A percentile compares a stretch with the other conserved stretches of the same genome.
These are phyloP conservation scores for Rhododendron williamsianum DNA, from an alignment of 148 eudicot genomes.

Conservation along the genomic window DNA sequence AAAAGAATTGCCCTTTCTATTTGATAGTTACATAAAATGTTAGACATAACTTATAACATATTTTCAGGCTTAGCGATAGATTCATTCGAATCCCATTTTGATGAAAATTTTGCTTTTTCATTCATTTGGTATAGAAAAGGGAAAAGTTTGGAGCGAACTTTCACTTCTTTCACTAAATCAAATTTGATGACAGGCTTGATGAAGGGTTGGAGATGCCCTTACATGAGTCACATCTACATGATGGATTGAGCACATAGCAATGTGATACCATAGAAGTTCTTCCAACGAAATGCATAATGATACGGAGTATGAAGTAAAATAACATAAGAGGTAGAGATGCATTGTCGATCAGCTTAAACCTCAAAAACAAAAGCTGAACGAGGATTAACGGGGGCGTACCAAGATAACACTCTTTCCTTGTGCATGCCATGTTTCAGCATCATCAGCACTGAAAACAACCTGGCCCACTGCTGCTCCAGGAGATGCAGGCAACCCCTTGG, in stretches of 20 bases:
- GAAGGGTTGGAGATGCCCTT: background rate
- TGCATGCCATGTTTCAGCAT: conserved; percentile 93
- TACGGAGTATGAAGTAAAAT: background rate
- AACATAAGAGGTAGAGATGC: background rate
- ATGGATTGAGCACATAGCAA: background rate
- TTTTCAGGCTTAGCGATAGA: too few species aligned
- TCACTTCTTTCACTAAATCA: background rate
- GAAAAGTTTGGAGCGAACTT: background rate
- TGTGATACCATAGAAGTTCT: background rate
- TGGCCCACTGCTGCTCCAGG: conserved; percentile 99
- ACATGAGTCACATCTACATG: background rate
- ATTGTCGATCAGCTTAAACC: background rate
- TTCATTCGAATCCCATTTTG: background rate
- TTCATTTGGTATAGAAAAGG: background rate
- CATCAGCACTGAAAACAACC: conserved; percentile 81
- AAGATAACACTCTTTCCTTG: conserved; percentile 87
- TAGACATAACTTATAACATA: too few species aligned
- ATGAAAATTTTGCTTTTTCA: background rate
- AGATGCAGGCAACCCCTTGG: conserved; percentile 89
- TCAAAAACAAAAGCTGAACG: background rate
- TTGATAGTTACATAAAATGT: background rate
- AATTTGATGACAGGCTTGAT: too few species aligned
- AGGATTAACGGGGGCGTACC: conserved; percentile 36
- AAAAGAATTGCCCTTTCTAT: background rate
- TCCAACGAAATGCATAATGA: background rate